Evolutionary conservation across 164 flowering plant genomes (phyloP).

Genomic region (Berberis thunbergii): DNA sequence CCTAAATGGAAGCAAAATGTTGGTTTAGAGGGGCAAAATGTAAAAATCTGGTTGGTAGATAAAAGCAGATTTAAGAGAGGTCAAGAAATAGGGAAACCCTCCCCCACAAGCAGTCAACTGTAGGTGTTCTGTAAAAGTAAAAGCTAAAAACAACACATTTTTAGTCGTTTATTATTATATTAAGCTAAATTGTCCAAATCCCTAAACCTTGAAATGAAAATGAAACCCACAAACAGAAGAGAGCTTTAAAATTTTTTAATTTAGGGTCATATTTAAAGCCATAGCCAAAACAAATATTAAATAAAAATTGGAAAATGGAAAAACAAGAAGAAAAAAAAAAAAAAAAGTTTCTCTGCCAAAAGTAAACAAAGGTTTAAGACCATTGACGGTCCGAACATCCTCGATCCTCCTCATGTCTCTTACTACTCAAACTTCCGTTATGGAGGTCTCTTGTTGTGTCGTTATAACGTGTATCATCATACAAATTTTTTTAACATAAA

Average conservation of each 20-base stretch:
- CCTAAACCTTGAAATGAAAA: slow-evolving; percentile 15
- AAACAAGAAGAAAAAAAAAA: neutral
- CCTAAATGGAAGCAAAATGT: no score
- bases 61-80: no score
- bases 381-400: slow-evolving; percentile 32
- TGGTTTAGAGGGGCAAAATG: no score
- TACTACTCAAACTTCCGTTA: neutral
- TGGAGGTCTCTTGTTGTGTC: neutral
- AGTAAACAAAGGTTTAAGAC: slow-evolving; percentile 29
- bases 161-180: slow-evolving; percentile 8
- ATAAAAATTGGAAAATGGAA: neutral
- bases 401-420: neutral
- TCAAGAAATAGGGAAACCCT: no score
- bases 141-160: slow-evolving; percentile 18
- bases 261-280: neutral
- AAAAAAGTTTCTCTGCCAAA: slow-evolving; percentile 13
- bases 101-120: slow-evolving; percentile 25
- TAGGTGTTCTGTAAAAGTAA: slow-evolving; percentile 35
- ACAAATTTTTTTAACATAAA: no score
- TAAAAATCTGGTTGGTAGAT: no score
- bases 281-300: slow-evolving; percentile 2
- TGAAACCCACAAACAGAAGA: slow-evolving; percentile 7
- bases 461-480: no score
- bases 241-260: neutral
- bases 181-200: slow-evolving; percentile 17